Evolutionary conservation across 2,329 filamentous ascomycete genomes (phyloP).

Genomic region (Penicillium sp.): DNA sequence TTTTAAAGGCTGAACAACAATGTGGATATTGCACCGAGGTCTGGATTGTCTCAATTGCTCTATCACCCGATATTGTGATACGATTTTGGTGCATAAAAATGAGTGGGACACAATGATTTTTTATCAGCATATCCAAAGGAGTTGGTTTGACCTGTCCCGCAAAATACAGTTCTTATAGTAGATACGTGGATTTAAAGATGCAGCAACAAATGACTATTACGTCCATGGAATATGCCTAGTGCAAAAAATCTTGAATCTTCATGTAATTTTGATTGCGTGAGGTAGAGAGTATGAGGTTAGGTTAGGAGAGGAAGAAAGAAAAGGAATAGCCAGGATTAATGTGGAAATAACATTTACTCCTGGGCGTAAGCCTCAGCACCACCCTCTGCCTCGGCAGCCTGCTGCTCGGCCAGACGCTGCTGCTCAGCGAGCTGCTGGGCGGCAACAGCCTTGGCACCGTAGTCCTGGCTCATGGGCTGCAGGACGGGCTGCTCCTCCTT

Average conservation of each 20-base stretch:
- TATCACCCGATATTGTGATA: not conserved
- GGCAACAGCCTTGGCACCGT: constrained; percentile 84
- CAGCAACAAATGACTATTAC: not conserved
- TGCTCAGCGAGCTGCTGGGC: constrained; percentile 57
- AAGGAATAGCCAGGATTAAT: constrained; percentile 29
- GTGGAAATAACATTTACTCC: constrained; percentile 44
- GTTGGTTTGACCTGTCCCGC: not conserved
- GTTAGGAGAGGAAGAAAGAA: constrained; percentile 33
- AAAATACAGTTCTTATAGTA: not conserved
- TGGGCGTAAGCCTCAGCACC: constrained; percentile 45
- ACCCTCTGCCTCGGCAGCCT: constrained; percentile 51
- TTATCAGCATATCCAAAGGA: not conserved
- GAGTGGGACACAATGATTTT: not conserved
- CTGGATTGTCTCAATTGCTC: not conserved
- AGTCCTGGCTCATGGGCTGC: constrained; percentile 96
- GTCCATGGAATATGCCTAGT: not conserved
- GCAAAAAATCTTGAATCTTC: constrained; percentile 24
- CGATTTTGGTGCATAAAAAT: not conserved
- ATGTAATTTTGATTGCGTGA: constrained; percentile 41
- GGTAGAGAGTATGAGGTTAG: constrained; percentile 35
- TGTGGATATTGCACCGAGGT: not conserved
- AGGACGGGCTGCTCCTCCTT: constrained; percentile 98
- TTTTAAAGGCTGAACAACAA: not conserved
- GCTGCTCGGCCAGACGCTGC: constrained; percentile 60
- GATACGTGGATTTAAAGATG: not conserved